These are phyloP conservation scores for Pleurotus ostreatus DNA, from an alignment of 768 basidiomycete species.

Conservation along the genomic window DNA sequence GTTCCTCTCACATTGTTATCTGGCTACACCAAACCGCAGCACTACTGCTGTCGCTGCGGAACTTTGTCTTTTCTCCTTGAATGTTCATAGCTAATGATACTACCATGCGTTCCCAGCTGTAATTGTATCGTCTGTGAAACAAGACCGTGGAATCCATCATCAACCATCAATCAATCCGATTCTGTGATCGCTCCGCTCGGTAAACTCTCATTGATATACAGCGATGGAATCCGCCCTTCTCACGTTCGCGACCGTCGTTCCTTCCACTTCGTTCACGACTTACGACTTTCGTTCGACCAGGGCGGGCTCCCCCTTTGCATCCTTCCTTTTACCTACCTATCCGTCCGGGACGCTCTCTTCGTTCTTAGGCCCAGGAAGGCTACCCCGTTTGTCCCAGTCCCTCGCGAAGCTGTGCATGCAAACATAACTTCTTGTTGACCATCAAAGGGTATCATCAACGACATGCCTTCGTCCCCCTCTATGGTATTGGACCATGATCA, in stretches of 20 bases:
- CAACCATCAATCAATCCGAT: conserved; percentile 3
- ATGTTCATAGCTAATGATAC: too few relatives aligned
- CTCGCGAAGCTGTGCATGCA: too few relatives aligned
- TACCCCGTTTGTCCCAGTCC: neutral
- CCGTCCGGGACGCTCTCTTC: neutral
- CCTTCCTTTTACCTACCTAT: neutral
- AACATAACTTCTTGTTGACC: too few relatives aligned
- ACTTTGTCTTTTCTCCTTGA: too few relatives aligned
- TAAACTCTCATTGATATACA: neutral
- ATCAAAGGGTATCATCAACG: neutral
- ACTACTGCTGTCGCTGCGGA: too few relatives aligned
- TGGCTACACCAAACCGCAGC: too few relatives aligned
- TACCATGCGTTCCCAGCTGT: too few relatives aligned
- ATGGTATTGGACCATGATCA: neutral
- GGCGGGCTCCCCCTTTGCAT: neutral
- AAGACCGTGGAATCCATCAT: too few relatives aligned
- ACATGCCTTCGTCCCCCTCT: neutral
- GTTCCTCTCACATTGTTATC: neutral
- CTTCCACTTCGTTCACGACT: conserved; percentile 5
- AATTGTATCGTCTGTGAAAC: too few relatives aligned
- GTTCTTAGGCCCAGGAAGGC: neutral
- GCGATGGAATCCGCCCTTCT: neutral
- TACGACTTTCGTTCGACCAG: neutral
- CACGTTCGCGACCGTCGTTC: conserved; percentile 1
- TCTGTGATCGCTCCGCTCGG: too few relatives aligned